Evolutionary conservation across 257 asterid species (phyloP), one percentile per base, ranked within the genome.

Genomic region (Solanum okadae): DNA sequence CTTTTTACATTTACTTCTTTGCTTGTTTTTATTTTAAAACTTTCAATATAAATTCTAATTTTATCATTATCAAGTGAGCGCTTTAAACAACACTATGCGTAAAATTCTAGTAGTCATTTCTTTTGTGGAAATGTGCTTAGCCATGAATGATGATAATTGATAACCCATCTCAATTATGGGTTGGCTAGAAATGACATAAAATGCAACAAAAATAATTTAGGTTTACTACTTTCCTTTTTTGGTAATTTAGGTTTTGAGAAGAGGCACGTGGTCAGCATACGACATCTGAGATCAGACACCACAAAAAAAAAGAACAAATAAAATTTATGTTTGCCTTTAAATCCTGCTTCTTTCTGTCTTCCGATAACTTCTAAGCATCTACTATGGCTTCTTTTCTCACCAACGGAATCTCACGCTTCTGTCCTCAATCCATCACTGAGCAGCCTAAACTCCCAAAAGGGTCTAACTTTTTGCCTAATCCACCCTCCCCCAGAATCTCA

Each of bases 311-410:
- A 37, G 18, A 38, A 23, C 5, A 77, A 6, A 37, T 15, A 2
- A 77, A 77, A 38, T 77, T 40, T 25, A 42, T 42, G 35, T 42
- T 25, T 25, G 14, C 20, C 88, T 56, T 20, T 3, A 13, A 88
- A 82, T 37, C 91, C 91, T 23, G 35, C 37, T 72, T 25, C 88
- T 42, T 52, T 46, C 83, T 31, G 4, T 44, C 29, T 59, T 9
- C 68, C 67, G 1, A 49, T 3, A 61, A 37, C 33, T 61, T 23
- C 84, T 27, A 20, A 49, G 88, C 46, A 12, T 29, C 72, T 34
- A 2, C 88, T 70, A 95, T 96, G 99, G 94, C 99, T 35, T 92
- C 98, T 87, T 92, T 94, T 87, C 94, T 94, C 89, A 91, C 96
- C 82, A 93, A 93, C 90, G 97, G 98, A 35, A 91, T 94, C 84